Evolutionary conservation across 2,329 filamentous ascomycete species (phyloP).

Genomic region (Fusarium sp.): DNA sequence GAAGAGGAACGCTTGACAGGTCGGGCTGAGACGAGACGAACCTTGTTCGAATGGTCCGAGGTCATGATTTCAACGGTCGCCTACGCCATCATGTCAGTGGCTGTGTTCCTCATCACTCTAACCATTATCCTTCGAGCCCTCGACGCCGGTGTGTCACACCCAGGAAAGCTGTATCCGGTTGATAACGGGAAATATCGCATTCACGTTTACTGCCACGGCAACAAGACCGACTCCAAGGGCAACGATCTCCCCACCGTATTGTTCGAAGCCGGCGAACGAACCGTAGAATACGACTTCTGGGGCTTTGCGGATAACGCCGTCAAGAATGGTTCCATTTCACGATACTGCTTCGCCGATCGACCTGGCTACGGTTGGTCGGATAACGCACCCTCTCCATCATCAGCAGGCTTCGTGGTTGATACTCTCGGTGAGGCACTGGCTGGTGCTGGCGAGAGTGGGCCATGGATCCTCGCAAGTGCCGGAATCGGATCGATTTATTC

Average conservation of each 20-base stretch:
- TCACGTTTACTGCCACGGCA: constrained; percentile 84
- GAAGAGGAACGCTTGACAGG: constrained; percentile 94
- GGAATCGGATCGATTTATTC: constrained; percentile 90
- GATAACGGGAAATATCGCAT: constrained; percentile 86
- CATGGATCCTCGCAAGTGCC: constrained; percentile 87
- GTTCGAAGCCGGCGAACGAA: constrained; percentile 82
- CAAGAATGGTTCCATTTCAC: constrained; percentile 80
- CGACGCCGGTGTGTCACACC: constrained; percentile 77
- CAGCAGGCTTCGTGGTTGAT: constrained; percentile 91
- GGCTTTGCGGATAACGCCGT: constrained; percentile 80
- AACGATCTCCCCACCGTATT: constrained; percentile 77
- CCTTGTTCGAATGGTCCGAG: constrained; percentile 83
- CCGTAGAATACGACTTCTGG: constrained; percentile 82
- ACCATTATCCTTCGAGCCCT: constrained; percentile 82
- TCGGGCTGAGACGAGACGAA: constrained; percentile 83
- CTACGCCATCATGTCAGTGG: constrained; percentile 73
- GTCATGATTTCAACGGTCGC: constrained; percentile 79
- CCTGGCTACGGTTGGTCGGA: constrained; percentile 90
- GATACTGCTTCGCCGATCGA: constrained; percentile 96
- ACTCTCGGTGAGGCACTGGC: constrained; percentile 87
- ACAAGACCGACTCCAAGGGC: constrained; percentile 65
- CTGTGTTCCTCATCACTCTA: constrained; percentile 78
- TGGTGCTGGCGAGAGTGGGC: constrained; percentile 81
- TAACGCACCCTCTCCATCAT: constrained; percentile 91
- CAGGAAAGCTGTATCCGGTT: constrained; percentile 81